Evolutionary conservation across 2,329 filamentous ascomycete genomes (phyloP).

Genomic region (Bipolaris victoriae): DNA sequence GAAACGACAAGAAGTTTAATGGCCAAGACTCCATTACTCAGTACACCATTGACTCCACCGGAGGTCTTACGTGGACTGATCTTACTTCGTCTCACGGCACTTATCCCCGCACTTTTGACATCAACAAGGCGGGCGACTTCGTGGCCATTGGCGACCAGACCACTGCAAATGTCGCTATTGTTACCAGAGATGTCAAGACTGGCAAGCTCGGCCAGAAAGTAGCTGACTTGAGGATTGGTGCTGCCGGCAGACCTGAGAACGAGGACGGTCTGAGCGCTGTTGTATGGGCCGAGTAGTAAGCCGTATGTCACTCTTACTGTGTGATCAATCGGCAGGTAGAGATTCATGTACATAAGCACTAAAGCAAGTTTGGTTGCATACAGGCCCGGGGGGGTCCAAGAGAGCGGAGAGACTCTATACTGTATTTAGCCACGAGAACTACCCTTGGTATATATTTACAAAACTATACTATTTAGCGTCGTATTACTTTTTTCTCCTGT

Average conservation of each 20-base stretch:
- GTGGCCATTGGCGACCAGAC: slow-evolving; percentile 44
- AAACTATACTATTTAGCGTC: too few relatives aligned
- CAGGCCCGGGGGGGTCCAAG: too few relatives aligned
- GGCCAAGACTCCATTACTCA: slow-evolving; percentile 45
- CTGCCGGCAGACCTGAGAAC: slow-evolving; percentile 36
- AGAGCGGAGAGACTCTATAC: too few relatives aligned
- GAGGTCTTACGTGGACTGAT: slow-evolving; percentile 37
- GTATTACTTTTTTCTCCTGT: too few relatives aligned
- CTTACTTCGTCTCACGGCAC: slow-evolving; percentile 39
- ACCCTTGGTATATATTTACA: too few relatives aligned
- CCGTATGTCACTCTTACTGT: too few relatives aligned
- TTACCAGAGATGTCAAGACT: slow-evolving; percentile 35
- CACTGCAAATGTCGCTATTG: slow-evolving; percentile 42
- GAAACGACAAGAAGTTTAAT: slow-evolving; percentile 46
- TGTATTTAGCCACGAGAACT: too few relatives aligned
- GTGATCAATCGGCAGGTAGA: too few relatives aligned
- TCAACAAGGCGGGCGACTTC: slow-evolving; percentile 42
- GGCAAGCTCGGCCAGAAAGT: slow-evolving; percentile 36
- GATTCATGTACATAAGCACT: too few relatives aligned
- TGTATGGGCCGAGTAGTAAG: slow-evolving; percentile 45
- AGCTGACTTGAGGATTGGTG: slow-evolving; percentile 35
- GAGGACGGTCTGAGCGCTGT: slow-evolving; percentile 44
- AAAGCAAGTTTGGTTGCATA: too few relatives aligned
- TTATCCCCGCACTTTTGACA: slow-evolving; percentile 46
- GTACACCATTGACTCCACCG: slow-evolving; percentile 39